These are phyloP conservation scores for Mariannaea elegans DNA, from an alignment of 2,329 filamentous ascomycete genomes.

Conservation along the genomic window DNA sequence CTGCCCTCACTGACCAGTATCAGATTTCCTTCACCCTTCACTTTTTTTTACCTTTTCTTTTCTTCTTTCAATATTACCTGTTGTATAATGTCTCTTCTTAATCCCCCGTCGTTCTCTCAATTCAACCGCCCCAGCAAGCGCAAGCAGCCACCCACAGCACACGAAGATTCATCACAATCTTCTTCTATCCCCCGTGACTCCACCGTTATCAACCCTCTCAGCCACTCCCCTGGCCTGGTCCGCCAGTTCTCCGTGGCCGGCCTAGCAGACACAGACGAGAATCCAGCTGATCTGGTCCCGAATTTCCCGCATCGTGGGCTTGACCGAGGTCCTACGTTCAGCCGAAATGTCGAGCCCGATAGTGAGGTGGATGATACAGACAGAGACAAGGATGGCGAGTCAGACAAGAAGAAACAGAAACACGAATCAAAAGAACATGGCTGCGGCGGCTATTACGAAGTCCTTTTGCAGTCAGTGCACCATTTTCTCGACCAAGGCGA, in stretches of 20 bases:
- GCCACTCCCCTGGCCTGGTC: constrained; percentile 61
- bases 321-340: not conserved
- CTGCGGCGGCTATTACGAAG: constrained; percentile 63
- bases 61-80: not conserved
- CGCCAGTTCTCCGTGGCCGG: constrained; percentile 64
- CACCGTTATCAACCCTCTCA: constrained; percentile 60
- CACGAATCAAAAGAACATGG: constrained; percentile 21
- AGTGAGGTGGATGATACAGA: constrained; percentile 63
- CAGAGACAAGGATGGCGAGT: constrained; percentile 73
- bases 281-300: constrained; percentile 49
- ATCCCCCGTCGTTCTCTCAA: constrained; percentile 33
- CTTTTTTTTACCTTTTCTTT: not conserved
- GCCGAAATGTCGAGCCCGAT: constrained; percentile 27
- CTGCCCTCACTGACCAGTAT: no score
- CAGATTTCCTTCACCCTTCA: not conserved
- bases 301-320: constrained; percentile 62
- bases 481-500: constrained; percentile 76
- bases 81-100: constrained; percentile 29
- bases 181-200: constrained; percentile 43
- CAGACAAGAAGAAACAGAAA: constrained; percentile 28
- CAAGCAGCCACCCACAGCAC: constrained; percentile 23
- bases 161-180: constrained; percentile 8
- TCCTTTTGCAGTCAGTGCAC: constrained; percentile 76
- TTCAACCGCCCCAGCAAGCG: constrained; percentile 31
- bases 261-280: constrained; percentile 56